Base-by-base conservation (phyloP, 306 rosid genomes). In the Spatholobus suberectus region DNA sequence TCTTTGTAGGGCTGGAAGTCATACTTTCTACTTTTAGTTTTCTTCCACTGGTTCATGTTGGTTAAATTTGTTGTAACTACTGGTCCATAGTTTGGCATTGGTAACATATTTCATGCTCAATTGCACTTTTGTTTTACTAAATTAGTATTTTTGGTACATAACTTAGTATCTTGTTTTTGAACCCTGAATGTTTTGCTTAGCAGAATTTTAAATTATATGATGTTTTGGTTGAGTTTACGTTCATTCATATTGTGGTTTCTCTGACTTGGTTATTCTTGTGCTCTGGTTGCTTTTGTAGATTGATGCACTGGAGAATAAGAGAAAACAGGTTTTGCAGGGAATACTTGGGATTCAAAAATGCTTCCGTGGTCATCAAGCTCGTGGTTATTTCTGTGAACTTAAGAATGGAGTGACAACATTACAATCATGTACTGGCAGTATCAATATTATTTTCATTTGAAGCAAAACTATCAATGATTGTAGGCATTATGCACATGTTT, bases 311-410 rank as follows among this genome's bases (percentile, higher is more conserved):
- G 98, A 91, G 89, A 86, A 89, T 73, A 90, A 77, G 86, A 94
- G 95, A 81, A 85, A 79, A 32, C 88, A 86, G 73, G 74, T 91
- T 84, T 71, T 94, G 83, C 88, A 52, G 55, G 95, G 94, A 80
- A 75, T 86, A 81, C 23, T 91, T 18, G 82, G 83, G 81, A 76
- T 96, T 72, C 99, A 96, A 84, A 96, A 92, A 82, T 86, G 79
- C 85, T 87, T 92, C 75, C 99, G 98, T 76, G 97, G 97, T 79
- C 78, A 73, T 84, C 87, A 49, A 78, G 94, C 94, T 34, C 95
- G 91, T 49, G 72, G 32, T 59, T 70, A 59, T 77, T 89, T 92
- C 82, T 54, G 83, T 67, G 90, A 92, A 66, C 88, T 89, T 61
- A 87, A 82, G 89, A 88, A 85, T 79, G 91, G 86, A 74, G 91